Conservation (phyloP, 2,329 filamentous ascomycete genomes). For the Ophiostoma triangulosporum region DNA sequence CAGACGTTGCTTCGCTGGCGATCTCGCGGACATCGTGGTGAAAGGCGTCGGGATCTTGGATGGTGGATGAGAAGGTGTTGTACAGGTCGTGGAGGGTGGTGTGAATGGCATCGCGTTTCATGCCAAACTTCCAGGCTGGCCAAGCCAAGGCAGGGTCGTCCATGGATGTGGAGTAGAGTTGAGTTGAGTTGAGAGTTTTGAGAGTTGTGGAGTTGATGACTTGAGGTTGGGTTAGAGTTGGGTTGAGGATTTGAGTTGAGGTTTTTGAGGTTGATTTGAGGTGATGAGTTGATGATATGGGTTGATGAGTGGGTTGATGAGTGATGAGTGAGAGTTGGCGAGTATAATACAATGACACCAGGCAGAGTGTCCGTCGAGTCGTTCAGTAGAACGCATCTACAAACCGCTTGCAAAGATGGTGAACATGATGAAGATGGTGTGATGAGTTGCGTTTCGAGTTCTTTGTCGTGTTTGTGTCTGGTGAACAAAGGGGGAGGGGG, state of each 20-base stretch:
- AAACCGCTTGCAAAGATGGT: background rate
- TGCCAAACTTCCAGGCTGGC: conserved; percentile 50
- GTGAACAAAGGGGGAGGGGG: background rate
- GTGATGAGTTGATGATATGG: no score
- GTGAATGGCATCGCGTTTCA: conserved; percentile 45
- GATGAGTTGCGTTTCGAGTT: background rate
- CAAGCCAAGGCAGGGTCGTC: conserved; percentile 40
- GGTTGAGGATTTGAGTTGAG: background rate
- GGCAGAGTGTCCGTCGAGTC: no score
- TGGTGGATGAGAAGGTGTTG: conserved; percentile 41
- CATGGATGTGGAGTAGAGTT: conserved; percentile 24
- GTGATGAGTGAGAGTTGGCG: no score
- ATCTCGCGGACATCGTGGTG: conserved; percentile 49
- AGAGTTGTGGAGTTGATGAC: background rate
- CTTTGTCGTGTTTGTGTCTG: background rate
- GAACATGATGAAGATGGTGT: background rate
- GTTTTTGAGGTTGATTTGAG: no score
- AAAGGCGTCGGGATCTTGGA: conserved; percentile 47
- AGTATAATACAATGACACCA: no score
- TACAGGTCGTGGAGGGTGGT: conserved; percentile 45
- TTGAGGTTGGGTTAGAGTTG: background rate
- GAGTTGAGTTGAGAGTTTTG: background rate
- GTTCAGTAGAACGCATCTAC: background rate
- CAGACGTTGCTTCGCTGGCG: conserved; percentile 34
- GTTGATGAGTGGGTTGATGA: no score